Percentiles rank a stretch among this genome's conserved stretches.
phyloP scores from a whole-genome alignment of 148 eudicot genomes.

The Camellia sinensis region DNA sequence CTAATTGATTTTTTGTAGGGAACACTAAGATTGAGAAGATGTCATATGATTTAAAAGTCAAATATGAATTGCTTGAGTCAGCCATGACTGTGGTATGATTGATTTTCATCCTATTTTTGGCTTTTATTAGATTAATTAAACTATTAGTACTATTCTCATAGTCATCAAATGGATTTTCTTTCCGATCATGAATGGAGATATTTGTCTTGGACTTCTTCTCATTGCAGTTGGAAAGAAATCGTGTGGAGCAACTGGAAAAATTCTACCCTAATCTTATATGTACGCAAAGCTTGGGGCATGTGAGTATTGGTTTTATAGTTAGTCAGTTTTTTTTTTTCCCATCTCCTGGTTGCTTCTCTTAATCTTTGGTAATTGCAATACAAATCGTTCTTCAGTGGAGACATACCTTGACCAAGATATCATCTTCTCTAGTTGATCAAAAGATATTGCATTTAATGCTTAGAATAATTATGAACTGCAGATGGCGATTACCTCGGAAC shows the following conservation, averaged over 20 bases:
- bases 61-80: constrained; percentile 67
- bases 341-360: neutral
- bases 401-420: neutral
- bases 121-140: neutral
- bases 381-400: neutral
- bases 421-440: neutral
- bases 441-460: constrained; percentile 12
- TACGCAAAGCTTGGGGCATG: constrained; percentile 88
- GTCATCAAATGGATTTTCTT: constrained; percentile 6
- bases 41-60: constrained; percentile 58
- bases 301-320: constrained; percentile 30
- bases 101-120: neutral
- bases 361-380: neutral
- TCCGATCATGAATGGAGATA: neutral
- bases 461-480: constrained; percentile 37
- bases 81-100: constrained; percentile 55
- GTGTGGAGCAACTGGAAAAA: constrained; percentile 83
- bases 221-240: constrained; percentile 74
- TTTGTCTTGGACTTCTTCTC: constrained; percentile 26
- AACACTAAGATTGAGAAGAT: constrained; percentile 69
- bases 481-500: constrained; percentile 96
- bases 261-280: constrained; percentile 81
- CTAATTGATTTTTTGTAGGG: constrained; percentile 43
- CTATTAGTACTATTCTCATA: neutral
- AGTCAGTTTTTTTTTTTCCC: neutral